phyloP scores from a whole-genome alignment of 2,329 filamentous ascomycete genomes.

The Curvularia verruculosa region DNA sequence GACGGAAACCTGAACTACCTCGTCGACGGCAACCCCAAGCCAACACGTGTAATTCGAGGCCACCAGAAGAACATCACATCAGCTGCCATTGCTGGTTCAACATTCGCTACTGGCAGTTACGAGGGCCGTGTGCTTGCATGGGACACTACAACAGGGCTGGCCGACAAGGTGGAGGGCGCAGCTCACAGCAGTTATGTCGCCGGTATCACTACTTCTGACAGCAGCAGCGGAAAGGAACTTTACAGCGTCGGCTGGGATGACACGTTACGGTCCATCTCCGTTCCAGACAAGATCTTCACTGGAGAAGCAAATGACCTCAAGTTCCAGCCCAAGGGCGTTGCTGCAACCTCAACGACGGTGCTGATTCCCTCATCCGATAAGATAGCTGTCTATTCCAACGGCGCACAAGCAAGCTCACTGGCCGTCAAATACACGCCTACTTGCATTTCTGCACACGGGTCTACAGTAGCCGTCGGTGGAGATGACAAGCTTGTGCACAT shows the following conservation, averaged over 20 bases:
- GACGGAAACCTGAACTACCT: conserved; percentile 91
- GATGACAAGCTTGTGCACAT: conserved; percentile 77
- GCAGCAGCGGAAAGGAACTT: conserved; percentile 56
- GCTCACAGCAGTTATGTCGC: conserved; percentile 85
- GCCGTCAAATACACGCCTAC: conserved; percentile 70
- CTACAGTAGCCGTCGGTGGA: conserved; percentile 75
- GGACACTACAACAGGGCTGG: conserved; percentile 74
- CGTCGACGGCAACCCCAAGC: conserved; percentile 70
- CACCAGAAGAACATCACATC: conserved; percentile 93
- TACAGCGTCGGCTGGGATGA: conserved; percentile 96
- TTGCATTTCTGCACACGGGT: conserved; percentile 71
- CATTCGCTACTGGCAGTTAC: conserved; percentile 87
- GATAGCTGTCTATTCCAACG: conserved; percentile 65
- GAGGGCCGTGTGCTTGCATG: conserved; percentile 87
- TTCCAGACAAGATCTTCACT: conserved; percentile 74
- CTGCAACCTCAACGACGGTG: conserved; percentile 60
- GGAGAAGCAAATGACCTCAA: conserved; percentile 70
- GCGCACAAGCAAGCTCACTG: conserved; percentile 64
- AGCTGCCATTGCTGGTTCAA: conserved; percentile 66
- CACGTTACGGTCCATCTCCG: conserved; percentile 78
- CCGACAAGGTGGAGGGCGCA: conserved; percentile 76
- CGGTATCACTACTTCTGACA: conserved; percentile 65
- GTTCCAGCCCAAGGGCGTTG: conserved; percentile 80
- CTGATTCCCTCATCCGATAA: conserved; percentile 61
- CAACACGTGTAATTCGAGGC: conserved; percentile 76